phyloP scores from a whole-genome alignment of 345 rosid genomes.

The Turritis glabra region DNA sequence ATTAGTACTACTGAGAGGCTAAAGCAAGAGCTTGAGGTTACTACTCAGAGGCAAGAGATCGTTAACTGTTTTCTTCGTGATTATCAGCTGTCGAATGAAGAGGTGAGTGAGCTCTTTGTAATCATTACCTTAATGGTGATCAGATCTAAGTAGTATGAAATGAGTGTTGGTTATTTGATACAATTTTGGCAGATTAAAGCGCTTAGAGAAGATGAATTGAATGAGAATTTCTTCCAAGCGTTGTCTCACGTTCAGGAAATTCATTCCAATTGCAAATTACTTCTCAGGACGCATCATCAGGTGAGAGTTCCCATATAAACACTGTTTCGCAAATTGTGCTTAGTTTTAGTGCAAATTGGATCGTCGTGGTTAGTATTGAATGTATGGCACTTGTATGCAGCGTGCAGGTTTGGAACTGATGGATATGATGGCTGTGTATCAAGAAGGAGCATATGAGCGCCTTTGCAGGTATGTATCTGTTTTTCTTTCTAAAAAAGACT shows the following conservation, averaged over 20 bases:
- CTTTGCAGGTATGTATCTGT: slow-evolving; percentile 72
- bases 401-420: slow-evolving; percentile 98
- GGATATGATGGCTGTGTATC: slow-evolving; percentile 99
- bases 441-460: slow-evolving; percentile 99
- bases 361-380: slow-evolving; percentile 9
- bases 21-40: slow-evolving; percentile 84
- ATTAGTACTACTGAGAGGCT: slow-evolving; percentile 92
- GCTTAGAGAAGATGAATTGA: slow-evolving; percentile 81
- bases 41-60: slow-evolving; percentile 90
- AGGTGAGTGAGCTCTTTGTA: slow-evolving; percentile 50
- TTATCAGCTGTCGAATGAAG: slow-evolving; percentile 88
- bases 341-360: background rate
- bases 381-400: slow-evolving; percentile 44
- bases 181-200: slow-evolving; percentile 64
- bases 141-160: background rate
- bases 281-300: slow-evolving; percentile 97
- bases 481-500: background rate
- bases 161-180: slow-evolving; percentile 6
- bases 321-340: background rate
- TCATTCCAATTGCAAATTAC: slow-evolving; percentile 91
- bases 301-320: slow-evolving; percentile 32
- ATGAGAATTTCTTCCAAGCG: slow-evolving; percentile 87
- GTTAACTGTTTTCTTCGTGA: slow-evolving; percentile 93
- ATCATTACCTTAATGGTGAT: slow-evolving; percentile 1
- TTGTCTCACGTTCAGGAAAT: slow-evolving; percentile 94